Evolutionary conservation across 495 filamentous ascomycete genomes (phyloP).

Genomic region (Elaphomyces granulatus): DNA sequence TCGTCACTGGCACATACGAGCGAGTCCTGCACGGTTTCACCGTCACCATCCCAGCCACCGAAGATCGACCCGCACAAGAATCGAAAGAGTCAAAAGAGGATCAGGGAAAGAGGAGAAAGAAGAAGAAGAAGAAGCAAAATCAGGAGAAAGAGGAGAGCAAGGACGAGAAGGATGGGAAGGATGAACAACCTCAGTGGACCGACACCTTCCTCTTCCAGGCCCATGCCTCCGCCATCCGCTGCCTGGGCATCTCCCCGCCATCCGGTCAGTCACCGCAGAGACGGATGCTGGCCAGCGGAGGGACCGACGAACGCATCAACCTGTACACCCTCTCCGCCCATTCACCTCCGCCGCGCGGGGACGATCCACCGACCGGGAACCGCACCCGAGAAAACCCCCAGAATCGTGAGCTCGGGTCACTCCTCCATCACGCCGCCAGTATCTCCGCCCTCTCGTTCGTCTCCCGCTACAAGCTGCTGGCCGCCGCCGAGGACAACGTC

Average conservation of each 20-base stretch:
- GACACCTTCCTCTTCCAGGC: constrained; percentile 96
- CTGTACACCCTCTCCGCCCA: constrained; percentile 73
- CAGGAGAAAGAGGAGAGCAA: constrained; percentile 12
- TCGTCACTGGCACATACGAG: constrained; percentile 91
- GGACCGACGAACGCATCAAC: constrained; percentile 87
- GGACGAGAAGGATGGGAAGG: constrained; percentile 2
- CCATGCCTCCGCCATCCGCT: constrained; percentile 79
- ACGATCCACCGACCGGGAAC: constrained; percentile 40
- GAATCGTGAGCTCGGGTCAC: constrained; percentile 74
- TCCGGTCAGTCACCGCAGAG: constrained; percentile 46
- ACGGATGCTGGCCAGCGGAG: constrained; percentile 74
- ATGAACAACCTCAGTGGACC: constrained; percentile 40
- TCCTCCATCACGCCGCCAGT: constrained; percentile 71
- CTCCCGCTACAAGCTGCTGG: constrained; percentile 73
- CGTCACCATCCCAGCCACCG: constrained; percentile 33
- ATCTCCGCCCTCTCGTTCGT: constrained; percentile 72
- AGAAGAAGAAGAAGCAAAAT: too few relatives aligned
- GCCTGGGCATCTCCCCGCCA: constrained; percentile 68
- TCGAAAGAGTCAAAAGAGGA: too few relatives aligned
- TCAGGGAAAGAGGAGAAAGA: too few relatives aligned
- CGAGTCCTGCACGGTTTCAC: constrained; percentile 84
- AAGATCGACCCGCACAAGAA: too few relatives aligned
- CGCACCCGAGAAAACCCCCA: constrained; percentile 65
- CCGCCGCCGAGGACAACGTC: constrained; percentile 69
- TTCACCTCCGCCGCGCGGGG: constrained; percentile 35